These are phyloP conservation scores for Cordyceps javanica DNA, from an alignment of 2,329 filamentous ascomycete genomes.

Conservation along the genomic window DNA sequence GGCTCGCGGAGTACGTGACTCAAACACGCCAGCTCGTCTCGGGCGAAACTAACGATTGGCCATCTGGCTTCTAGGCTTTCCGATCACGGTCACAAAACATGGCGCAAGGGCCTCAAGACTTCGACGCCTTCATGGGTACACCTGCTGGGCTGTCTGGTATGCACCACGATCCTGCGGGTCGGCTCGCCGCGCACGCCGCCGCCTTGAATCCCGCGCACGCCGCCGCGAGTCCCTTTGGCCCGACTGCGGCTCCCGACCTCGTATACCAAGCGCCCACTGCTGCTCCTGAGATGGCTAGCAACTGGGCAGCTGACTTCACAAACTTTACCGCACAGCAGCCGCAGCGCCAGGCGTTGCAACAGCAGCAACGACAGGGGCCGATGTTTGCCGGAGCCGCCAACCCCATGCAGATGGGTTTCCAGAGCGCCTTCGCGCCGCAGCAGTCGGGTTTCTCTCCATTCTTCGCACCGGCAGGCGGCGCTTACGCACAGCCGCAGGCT, in stretches of 20 bases:
- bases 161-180: slow-evolving; percentile 28
- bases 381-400: slow-evolving; percentile 19
- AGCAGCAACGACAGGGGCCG: slow-evolving; percentile 16
- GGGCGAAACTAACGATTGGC: neutral
- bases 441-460: slow-evolving; percentile 24
- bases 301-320: slow-evolving; percentile 33
- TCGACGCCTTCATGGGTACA: slow-evolving; percentile 30
- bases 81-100: slow-evolving; percentile 25
- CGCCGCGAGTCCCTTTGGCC: slow-evolving; percentile 5
- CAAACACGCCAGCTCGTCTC: neutral
- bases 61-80: slow-evolving; percentile 27
- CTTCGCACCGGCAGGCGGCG: slow-evolving; percentile 22
- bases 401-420: slow-evolving; percentile 24
- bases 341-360: neutral
- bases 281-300: slow-evolving; percentile 19
- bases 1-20: slow-evolving; percentile 25
- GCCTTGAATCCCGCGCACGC: slow-evolving; percentile 24
- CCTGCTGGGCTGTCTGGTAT: slow-evolving; percentile 23
- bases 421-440: slow-evolving; percentile 24
- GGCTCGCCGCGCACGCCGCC: slow-evolving; percentile 29
- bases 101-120: slow-evolving; percentile 24
- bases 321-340: slow-evolving; percentile 23
- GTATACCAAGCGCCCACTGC: slow-evolving; percentile 19
- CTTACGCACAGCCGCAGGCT: slow-evolving; percentile 20
- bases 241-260: slow-evolving; percentile 18